These are phyloP conservation scores for Suillus subluteus DNA, from an alignment of 768 basidiomycete genomes.

Conservation along the genomic window DNA sequence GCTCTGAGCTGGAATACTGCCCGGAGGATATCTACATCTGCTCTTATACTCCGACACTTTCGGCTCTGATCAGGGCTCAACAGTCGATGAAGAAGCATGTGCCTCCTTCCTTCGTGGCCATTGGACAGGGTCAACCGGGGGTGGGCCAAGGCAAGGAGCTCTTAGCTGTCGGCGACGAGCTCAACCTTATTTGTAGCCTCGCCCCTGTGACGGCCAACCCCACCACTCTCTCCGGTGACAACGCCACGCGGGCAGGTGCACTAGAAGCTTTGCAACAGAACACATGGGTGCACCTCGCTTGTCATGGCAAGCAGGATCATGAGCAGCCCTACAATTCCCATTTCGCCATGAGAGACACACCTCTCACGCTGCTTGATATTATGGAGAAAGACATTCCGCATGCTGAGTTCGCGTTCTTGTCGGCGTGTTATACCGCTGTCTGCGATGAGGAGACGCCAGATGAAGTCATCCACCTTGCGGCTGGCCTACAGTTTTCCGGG, in stretches of 20 bases:
- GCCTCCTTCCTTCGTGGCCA: background rate
- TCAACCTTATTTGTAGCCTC: background rate
- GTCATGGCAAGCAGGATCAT: constrained; percentile 16
- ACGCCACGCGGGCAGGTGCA: constrained; percentile 1
- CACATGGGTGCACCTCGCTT: constrained; percentile 23
- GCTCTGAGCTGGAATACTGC: background rate
- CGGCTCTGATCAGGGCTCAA: background rate
- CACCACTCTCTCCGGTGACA: background rate
- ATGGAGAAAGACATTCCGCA: background rate
- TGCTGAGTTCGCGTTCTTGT: background rate
- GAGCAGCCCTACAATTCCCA: background rate
- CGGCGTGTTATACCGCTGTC: background rate
- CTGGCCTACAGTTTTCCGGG: constrained; percentile 18
- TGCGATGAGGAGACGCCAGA: background rate
- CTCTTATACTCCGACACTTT: background rate
- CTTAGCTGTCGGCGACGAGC: background rate
- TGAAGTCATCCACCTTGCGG: background rate
- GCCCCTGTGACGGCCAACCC: background rate
- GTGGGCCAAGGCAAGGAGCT: background rate
- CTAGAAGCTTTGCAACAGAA: background rate
- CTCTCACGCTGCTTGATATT: background rate
- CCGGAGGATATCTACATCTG: background rate
- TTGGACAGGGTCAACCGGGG: background rate
- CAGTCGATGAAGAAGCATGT: background rate
- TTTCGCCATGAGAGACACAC: background rate